A percentile compares a stretch with the other conserved stretches of the same genome.
phyloP scores from a whole-genome alignment of 202 grass and related monocot genomes.

The Schoenoplectus tabernaemontani region DNA sequence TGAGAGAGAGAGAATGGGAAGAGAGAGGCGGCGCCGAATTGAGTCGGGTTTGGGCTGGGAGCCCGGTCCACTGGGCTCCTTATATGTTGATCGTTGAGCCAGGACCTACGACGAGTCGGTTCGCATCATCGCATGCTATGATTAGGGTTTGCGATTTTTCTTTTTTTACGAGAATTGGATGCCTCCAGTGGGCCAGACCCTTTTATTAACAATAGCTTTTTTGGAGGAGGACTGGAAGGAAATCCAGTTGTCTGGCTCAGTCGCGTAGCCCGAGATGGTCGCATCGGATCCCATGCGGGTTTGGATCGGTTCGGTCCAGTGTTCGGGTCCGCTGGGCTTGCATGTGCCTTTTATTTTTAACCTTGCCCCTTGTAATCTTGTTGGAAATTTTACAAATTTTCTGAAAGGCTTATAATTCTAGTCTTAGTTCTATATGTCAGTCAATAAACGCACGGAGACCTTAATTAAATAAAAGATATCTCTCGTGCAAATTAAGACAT shows the following conservation, averaged over 20 bases:
- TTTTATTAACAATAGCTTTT: background rate
- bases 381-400: background rate
- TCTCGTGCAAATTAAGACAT: too few species aligned
- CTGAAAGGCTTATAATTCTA: background rate
- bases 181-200: slow-evolving; percentile 13
- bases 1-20: background rate
- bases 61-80: slow-evolving; percentile 19
- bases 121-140: background rate
- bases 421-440: too few species aligned
- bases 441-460: background rate
- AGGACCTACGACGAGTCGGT: background rate
- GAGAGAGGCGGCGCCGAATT: slow-evolving; percentile 14
- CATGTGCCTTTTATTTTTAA: background rate
- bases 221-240: background rate
- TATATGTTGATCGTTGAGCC: background rate
- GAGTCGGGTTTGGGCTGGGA: slow-evolving; percentile 21
- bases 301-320: background rate
- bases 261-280: background rate
- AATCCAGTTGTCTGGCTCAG: background rate
- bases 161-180: background rate
- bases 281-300: background rate
- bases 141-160: background rate
- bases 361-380: background rate
- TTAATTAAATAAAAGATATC: too few species aligned
- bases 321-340: background rate